Evolutionary conservation across 1,284 basidiomycete species (phyloP).

Genomic region (Schizophyllum commune): DNA sequence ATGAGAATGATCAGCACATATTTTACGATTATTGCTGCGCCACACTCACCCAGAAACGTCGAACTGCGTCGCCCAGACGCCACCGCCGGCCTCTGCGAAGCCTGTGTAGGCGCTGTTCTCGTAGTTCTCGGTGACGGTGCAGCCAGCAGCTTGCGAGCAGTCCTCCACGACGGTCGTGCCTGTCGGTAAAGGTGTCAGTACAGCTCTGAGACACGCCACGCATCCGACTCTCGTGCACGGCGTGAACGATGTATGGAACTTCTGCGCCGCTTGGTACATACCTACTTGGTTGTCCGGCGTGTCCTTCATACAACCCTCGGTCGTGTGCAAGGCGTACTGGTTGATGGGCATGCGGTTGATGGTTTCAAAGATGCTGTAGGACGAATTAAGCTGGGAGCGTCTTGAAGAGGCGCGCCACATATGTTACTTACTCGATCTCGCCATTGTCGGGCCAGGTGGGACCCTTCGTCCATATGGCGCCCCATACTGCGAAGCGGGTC

Average conservation of each 20-base stretch:
- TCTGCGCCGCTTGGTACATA: constrained; percentile 24
- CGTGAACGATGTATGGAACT: too few relatives aligned
- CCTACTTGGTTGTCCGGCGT: constrained; percentile 26
- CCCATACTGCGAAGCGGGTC: not conserved
- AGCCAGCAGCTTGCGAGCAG: constrained; percentile 41
- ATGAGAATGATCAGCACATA: too few relatives aligned
- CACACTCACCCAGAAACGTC: constrained; percentile 40
- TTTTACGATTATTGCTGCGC: too few relatives aligned
- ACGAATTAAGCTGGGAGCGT: not conserved
- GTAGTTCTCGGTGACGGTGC: constrained; percentile 43
- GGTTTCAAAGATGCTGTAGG: constrained; percentile 37
- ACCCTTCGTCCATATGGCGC: constrained; percentile 18
- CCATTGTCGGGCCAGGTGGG: constrained; percentile 47
- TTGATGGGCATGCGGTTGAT: constrained; percentile 37
- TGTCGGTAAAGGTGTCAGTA: constrained; percentile 22
- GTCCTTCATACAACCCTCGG: constrained; percentile 16
- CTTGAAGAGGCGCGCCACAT: not conserved
- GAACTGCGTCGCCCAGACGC: constrained; percentile 58
- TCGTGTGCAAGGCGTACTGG: constrained; percentile 35
- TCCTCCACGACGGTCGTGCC: constrained; percentile 15
- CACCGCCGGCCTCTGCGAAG: constrained; percentile 54
- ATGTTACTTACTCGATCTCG: constrained; percentile 38
- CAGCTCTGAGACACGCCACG: too few relatives aligned
- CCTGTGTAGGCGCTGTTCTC: constrained; percentile 43
- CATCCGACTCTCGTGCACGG: too few relatives aligned